Evolutionary conservation across 1,139 yeast genomes (phyloP), one percentile per base, ranked within the genome.

Genomic region (Candida tetrigidarum): DNA sequence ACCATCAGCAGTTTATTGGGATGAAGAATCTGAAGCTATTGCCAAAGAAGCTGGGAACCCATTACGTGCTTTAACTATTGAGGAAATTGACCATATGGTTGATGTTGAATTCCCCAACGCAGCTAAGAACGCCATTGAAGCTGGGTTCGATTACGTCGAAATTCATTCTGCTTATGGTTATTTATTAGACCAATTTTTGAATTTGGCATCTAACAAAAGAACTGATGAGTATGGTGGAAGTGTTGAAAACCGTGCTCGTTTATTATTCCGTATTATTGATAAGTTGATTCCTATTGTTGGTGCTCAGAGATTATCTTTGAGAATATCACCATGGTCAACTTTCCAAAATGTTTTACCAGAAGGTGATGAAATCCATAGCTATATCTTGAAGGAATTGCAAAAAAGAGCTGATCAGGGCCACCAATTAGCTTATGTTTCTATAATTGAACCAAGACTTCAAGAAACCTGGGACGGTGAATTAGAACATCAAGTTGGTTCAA

Each of bases 361-460:
- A 63, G 69, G 67, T 50, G 68, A 64, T 22, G 61, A 56, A 14
- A 61, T 64, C 18, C 67, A 67, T 41, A 63, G 67, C n/a, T 73
- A 74, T 50, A 47, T 74, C 18, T 52, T 69, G 10, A 47, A 57
- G 41, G 67, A 74, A 50, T 57, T 74, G 15, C 71, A 74, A 52
- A 63, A 56, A 40, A 59, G 79, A 46, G 76, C 74, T 7, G 55
- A 64, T 30, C 43, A 56, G n/a, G 78, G 76, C 12, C 59, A 71
- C 6, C 49, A 62, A 50, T 51, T 76, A 27, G 84, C 86, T 1
- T 83, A 71, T 57, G 48, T 83, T 14, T 81, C 80, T 45, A 41
- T 80, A 36, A 77, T 81, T 26, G 87, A 83, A 50, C 77, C 79
- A 38, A 49, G 68, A 41, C 56, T 56, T 4, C 43, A 42, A 11